phyloP scores from a whole-genome alignment of 306 rosid species.

The Aeschynomene evenia region DNA sequence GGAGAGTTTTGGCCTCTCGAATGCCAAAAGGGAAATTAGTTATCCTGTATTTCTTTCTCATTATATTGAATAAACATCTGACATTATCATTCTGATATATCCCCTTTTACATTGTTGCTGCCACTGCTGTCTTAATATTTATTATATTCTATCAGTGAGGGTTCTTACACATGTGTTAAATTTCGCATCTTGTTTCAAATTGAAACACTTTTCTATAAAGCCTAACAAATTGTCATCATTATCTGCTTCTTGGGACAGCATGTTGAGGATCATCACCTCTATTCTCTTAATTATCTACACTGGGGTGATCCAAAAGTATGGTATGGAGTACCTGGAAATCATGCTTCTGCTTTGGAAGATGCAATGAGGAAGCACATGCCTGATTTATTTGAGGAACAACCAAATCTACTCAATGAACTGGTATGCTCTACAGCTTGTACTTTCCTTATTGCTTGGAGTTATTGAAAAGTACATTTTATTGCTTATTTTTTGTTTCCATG shows the following conservation, averaged over 20 bases:
- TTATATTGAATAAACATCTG: no score
- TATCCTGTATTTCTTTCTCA: no score
- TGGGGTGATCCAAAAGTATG: conserved; percentile 95
- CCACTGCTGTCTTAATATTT: no score
- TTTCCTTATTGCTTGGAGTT: conserved; percentile 27
- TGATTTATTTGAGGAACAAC: conserved; percentile 85
- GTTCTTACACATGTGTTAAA: no score
- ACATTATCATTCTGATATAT: no score
- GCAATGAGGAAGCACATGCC: conserved; percentile 86
- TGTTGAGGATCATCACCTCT: conserved; percentile 97
- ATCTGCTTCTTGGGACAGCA: conserved; percentile 61
- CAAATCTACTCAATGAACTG: conserved; percentile 92
- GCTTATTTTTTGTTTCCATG: conserved; percentile 15
- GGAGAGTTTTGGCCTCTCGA: no score
- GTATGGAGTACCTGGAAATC: conserved; percentile 91
- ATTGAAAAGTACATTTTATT: conserved; percentile 1
- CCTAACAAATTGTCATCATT: conserved; percentile 28
- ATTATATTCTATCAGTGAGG: no score
- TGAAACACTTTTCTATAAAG: conserved; percentile 15
- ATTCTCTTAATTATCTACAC: conserved; percentile 88
- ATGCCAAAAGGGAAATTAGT: no score
- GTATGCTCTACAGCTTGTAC: conserved; percentile 39
- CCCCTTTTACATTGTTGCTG: no score
- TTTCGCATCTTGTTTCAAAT: conserved; percentile 23
- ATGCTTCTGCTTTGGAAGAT: conserved; percentile 67